A percentile compares a stretch with the other conserved stretches of the same genome.
phyloP scores from a whole-genome alignment of 768 basidiomycete species.

The Termitomyces sp. region DNA sequence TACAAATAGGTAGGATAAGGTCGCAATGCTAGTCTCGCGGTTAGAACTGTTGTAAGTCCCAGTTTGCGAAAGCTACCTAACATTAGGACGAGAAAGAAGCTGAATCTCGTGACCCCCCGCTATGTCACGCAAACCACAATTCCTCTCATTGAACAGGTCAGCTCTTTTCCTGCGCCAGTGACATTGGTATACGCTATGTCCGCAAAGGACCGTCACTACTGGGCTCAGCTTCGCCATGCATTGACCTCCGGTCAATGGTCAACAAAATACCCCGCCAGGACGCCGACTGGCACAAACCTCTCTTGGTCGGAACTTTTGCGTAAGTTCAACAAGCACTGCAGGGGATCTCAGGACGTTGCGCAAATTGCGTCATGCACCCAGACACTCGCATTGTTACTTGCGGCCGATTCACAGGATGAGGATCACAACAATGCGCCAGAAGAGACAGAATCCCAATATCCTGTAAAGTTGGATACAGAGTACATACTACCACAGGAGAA shows the following conservation, averaged over 20 bases:
- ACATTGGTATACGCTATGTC: background rate
- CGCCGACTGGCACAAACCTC: conserved; percentile 44
- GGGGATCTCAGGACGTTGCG: conserved; percentile 50
- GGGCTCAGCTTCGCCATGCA: conserved; percentile 64
- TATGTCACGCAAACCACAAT: no score
- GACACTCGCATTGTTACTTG: conserved; percentile 51
- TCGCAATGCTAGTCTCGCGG: no score
- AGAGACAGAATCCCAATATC: conserved; percentile 27
- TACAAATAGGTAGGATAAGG: no score
- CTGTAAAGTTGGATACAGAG: conserved; percentile 48
- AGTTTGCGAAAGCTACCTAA: no score
- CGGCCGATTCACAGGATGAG: conserved; percentile 42
- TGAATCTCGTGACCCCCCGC: no score
- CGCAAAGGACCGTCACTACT: conserved; percentile 70
- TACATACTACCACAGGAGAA: conserved; percentile 50
- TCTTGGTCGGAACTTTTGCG: conserved; percentile 77
- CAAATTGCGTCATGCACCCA: conserved; percentile 68
- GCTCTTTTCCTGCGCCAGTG: no score
- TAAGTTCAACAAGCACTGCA: conserved; percentile 84
- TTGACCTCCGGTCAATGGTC: conserved; percentile 76
- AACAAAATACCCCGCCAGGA: conserved; percentile 51
- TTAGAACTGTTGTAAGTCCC: no score
- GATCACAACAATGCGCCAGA: conserved; percentile 43
- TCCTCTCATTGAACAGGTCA: no score
- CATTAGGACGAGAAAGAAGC: no score